phyloP scores from a whole-genome alignment of 768 basidiomycete genomes.

The Tulasnella sp. region DNA sequence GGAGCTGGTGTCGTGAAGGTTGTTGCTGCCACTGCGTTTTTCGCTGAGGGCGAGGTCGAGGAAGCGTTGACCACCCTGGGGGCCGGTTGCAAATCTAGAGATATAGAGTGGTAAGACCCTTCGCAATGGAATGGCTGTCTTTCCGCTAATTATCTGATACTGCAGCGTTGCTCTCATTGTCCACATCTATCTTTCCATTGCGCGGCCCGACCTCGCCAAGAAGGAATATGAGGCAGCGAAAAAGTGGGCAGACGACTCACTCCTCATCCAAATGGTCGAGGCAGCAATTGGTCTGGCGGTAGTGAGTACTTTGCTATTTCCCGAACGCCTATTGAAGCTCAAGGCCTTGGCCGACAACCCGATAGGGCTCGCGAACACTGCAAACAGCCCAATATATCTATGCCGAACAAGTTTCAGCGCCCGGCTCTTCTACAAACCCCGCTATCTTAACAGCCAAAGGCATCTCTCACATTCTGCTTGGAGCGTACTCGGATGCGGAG shows the following conservation, averaged over 20 bases:
- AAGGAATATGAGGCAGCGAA: constrained; percentile 83
- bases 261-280: constrained; percentile 87
- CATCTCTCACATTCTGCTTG: constrained; percentile 74
- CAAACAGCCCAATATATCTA: constrained; percentile 62
- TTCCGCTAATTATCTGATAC: neutral
- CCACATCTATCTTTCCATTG: constrained; percentile 89
- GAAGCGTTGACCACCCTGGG: constrained; percentile 90
- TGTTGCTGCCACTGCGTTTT: constrained; percentile 85
- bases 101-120: constrained; percentile 80
- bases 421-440: constrained; percentile 55
- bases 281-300: constrained; percentile 76
- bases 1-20: constrained; percentile 78
- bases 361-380: constrained; percentile 36
- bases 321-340: neutral
- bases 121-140: constrained; percentile 1
- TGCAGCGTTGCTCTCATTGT: constrained; percentile 76
- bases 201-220: constrained; percentile 83
- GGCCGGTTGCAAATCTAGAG: constrained; percentile 64
- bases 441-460: constrained; percentile 73
- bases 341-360: neutral
- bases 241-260: constrained; percentile 85
- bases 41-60: constrained; percentile 80
- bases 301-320: constrained; percentile 57
- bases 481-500: constrained; percentile 73
- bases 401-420: constrained; percentile 76